A percentile compares a stretch with the other conserved stretches of the same genome.
Evolutionary conservation across 208 protist species (phyloP).

Genomic region (Acanthamoeba triangularis): DNA sequence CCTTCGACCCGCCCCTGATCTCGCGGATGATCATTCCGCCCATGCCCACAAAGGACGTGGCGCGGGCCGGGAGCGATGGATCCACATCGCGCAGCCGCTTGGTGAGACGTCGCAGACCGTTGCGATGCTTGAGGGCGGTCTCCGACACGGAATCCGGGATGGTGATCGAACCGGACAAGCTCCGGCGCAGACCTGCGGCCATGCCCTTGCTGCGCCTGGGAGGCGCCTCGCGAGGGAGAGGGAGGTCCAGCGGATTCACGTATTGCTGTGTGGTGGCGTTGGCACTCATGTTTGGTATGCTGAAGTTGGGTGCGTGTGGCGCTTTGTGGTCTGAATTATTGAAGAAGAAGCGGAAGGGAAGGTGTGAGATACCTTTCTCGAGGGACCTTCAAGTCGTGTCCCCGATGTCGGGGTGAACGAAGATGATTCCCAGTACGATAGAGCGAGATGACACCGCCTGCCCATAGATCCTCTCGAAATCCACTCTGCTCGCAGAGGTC

Average conservation of each 20-base stretch:
- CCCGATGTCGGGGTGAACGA: background rate
- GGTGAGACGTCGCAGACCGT: slow-evolving; percentile 34
- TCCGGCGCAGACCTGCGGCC: background rate
- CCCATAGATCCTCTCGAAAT: background rate
- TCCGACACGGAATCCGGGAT: slow-evolving; percentile 42
- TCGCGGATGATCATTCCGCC: slow-evolving; percentile 23
- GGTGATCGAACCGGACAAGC: background rate
- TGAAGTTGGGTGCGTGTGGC: background rate
- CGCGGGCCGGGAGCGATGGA: background rate
- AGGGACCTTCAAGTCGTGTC: background rate
- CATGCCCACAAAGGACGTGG: background rate
- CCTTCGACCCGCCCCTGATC: background rate
- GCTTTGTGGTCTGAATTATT: background rate
- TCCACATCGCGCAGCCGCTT: slow-evolving; percentile 34
- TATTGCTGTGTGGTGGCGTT: background rate
- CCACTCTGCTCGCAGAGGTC: background rate
- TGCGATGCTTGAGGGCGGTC: slow-evolving; percentile 18
- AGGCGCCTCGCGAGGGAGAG: background rate
- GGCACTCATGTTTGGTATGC: background rate
- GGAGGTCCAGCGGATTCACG: background rate
- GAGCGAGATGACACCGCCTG: background rate
- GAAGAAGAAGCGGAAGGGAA: background rate
- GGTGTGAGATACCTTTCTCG: background rate
- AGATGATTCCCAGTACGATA: background rate
- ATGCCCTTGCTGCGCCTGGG: background rate